Evolutionary conservation across 495 filamentous ascomycete genomes (phyloP), one percentile per base, ranked within the genome.

Genomic region (Hypoxylon lenormandii): DNA sequence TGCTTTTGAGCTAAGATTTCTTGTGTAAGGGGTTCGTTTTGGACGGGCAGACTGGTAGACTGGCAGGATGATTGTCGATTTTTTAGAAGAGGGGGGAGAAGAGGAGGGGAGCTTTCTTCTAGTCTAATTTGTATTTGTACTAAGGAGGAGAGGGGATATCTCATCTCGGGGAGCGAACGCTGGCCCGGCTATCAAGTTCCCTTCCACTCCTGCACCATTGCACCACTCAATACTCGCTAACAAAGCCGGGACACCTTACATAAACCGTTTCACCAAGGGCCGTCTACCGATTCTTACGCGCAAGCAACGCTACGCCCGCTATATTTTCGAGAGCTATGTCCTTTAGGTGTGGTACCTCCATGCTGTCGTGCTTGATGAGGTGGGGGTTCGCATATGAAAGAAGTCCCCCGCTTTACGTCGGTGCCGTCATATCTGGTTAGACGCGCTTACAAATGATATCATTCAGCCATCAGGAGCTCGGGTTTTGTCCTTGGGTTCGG

Each of bases 401-500:
- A 26, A 54, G 62, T 69, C 72, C 72, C 70, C 72, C 70, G 66
- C 70, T 67, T 55, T 45, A 47, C 42, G 38, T 66, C 62, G 49
- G 53, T 75, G 66, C 46, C 73, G 70, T 75, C 73, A 75, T 75
- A 64, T 36, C 52, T 60, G 19, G 50, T 46, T 52, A 47, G 43
- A 16, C 19, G 22, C 63, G 72, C 69, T 72, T 65, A 74, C 65
- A 74, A 74, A 74, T 74, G 72, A 74, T 74, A 74, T 74, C 72
- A 74, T 72, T 48, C 53, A 52, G 26, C 3, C 56, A 51, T 61
- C 56, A 47, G 45, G 54, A 61, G 46, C 45, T 70, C 67, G 67
- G 66, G 15, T 28, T 51, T 56, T 51, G 18, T 5, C 6, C 21
- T 12, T 55, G 26, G 46, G 21, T 52, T 62, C 67, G 67, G 67